Base-by-base conservation (phyloP, 345 rosid genomes). In the Salix koriyanagi region DNA sequence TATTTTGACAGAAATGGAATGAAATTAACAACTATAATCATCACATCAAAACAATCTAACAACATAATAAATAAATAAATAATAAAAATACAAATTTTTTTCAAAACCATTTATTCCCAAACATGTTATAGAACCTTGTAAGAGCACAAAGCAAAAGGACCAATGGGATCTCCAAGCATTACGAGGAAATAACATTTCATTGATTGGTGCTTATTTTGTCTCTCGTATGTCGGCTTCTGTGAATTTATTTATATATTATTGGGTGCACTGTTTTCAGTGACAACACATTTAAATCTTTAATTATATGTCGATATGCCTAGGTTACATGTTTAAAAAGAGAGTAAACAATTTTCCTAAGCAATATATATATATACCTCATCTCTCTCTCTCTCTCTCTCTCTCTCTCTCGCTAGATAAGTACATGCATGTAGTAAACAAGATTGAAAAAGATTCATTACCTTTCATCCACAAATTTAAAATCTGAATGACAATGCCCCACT, bases 1-100 rank as follows among this genome's bases (percentile, higher is more conserved):
- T 0, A 4, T 32, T 32, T 32, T 4, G 5, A 0, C 34, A 0
- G 0, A 32, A 32, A 32, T 32, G 0, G 4, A 32, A 32, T 32
- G 34, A 32, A 32, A 32, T 32, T 0, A 0, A 32, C 34, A 32
- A 4, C 34, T 32, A 32, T 32, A 4, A 32, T 32, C 34, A 32
- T 32, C 34, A 32, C 5, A 4, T 32, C 34, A 32, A 32, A 32
- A 32, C 0, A 32, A 34, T 34, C 36, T 34, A 5, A 34, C 6
- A 34, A 34, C 36, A 34, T 34, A 34, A 34, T 5, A 34, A 34
- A 28, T 28, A 28, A 28, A 28, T 28, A 28, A 34, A 34, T 0
- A 34, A 34, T 34, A 34, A 5, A 4, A 34, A 34, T 34, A 34
- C 6, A 34, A 34, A 34, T 0, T 5, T 5, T 5, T 5, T 34